phyloP scores from a whole-genome alignment of 2,329 filamentous ascomycete genomes.

The Ophiostoma fasciatum region DNA sequence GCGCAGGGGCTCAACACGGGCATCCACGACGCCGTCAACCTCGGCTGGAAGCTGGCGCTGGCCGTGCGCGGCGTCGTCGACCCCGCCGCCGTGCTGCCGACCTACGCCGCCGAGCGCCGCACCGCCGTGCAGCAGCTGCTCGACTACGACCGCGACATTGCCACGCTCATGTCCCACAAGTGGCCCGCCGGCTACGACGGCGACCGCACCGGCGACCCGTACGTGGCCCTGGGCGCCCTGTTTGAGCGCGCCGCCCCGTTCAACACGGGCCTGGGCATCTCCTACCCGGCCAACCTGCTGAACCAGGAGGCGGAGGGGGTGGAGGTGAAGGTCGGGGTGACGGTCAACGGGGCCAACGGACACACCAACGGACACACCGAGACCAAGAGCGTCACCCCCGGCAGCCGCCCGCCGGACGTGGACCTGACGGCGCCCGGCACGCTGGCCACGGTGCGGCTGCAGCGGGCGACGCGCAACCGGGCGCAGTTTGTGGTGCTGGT shows the following conservation, averaged over 20 bases:
- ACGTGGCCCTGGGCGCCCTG: slow-evolving; percentile 36
- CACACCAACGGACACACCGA: neutral
- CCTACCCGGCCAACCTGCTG: slow-evolving; percentile 23
- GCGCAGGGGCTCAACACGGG: slow-evolving; percentile 44
- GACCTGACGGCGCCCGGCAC: slow-evolving; percentile 29
- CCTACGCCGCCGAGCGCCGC: slow-evolving; percentile 24
- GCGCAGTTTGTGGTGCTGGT: slow-evolving; percentile 27
- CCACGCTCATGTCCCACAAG: slow-evolving; percentile 23
- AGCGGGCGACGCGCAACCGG: slow-evolving; percentile 27
- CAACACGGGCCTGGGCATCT: slow-evolving; percentile 45
- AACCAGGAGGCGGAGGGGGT: slow-evolving; percentile 2
- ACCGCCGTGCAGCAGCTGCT: slow-evolving; percentile 24
- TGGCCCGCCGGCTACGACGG: slow-evolving; percentile 23
- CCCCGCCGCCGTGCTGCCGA: slow-evolving; percentile 17
- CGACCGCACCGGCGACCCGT: slow-evolving; percentile 24
- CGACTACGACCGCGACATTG: slow-evolving; percentile 21
- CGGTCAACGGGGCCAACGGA: too few relatives aligned
- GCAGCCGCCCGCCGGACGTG: slow-evolving; percentile 31
- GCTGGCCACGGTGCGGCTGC: slow-evolving; percentile 26
- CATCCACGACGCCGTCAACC: slow-evolving; percentile 40
- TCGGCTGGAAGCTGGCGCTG: slow-evolving; percentile 29
- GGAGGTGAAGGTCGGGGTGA: too few relatives aligned
- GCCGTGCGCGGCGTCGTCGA: slow-evolving; percentile 10
- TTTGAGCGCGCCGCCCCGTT: slow-evolving; percentile 45
- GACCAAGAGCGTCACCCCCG: slow-evolving; percentile 18